Evolutionary conservation across 805 yeast species (phyloP), one percentile per base, ranked within the genome.

Genomic region (Clavispora vitiphila): DNA sequence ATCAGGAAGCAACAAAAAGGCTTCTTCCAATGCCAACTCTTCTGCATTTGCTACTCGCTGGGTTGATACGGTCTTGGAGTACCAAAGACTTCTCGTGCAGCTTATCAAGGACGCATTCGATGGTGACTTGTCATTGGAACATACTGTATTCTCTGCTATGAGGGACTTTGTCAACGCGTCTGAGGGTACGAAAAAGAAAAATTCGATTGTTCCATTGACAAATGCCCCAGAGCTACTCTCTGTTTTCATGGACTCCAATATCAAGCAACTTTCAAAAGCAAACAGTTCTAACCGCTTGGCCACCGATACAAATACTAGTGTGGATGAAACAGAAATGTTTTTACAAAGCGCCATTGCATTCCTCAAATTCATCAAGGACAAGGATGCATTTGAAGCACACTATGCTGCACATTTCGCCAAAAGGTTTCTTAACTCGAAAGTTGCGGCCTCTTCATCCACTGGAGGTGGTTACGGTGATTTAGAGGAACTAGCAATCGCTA

Each of bases 321-420:
- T 50, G 12, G 61, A 58, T 40, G 55, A 48, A 23, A 50, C 58
- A 3, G 68, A 65, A 50, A 68, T 51, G 8, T 60, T 76, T 8
- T 62, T 88, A 41, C 69, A 69, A 34, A 72, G 74, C 21, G 77
- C 88, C 0, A 72, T 86, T 10, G 62, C 71, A 18, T 72, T 90
- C 24, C 80, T 89, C 54, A 68, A 82, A 42, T 81, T 78, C 55
- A 71, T 89, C 35, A 73, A 78, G 44, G 96, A 90, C 52, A 90
- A 88, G 55, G 96, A 89, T 62, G 67, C 85, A 20, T 90, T 89
- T 64, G 96, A 88, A 56, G 83, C 78, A 32, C 81, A 84, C 46
- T 89, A 87, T 61, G 88, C 88, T 53, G 85, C 81, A 40, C 96
- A 86, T 63, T 69, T 90, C 43, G 96, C 96, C 1, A 87, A 83